Conservation (phyloP, 495 filamentous ascomycete species). For the Neurospora tetrasperma region DNA sequence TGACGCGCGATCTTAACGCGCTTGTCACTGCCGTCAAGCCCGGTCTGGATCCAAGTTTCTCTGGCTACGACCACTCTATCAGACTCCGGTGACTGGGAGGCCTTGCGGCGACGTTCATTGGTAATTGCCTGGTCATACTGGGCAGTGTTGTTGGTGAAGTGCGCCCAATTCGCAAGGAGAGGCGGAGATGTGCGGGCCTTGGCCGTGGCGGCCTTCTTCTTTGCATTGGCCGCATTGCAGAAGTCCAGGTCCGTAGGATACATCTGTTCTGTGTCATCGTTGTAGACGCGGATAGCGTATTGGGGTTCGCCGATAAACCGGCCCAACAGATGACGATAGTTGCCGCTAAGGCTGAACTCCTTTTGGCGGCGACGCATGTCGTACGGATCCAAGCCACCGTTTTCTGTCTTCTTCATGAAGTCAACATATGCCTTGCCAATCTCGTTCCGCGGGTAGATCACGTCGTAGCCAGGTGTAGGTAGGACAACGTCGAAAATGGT, state of each 20-base stretch:
- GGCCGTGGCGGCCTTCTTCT: conserved; percentile 6
- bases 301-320: conserved; percentile 44
- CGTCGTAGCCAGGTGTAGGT: conserved; percentile 83
- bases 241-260: conserved; percentile 62
- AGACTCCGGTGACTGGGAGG: conserved; percentile 11
- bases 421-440: conserved; percentile 67
- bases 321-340: conserved; percentile 78
- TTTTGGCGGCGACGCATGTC: conserved; percentile 79
- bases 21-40: conserved; percentile 22
- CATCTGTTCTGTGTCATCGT: conserved; percentile 65
- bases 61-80: conserved; percentile 5
- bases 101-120: conserved; percentile 21
- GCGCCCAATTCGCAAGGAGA: conserved; percentile 9
- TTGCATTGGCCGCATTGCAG: conserved; percentile 16
- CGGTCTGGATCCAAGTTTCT: conserved; percentile 25
- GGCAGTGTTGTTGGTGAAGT: conserved; percentile 15
- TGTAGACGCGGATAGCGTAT: conserved; percentile 60
- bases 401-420: conserved; percentile 72
- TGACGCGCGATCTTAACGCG: conserved; percentile 33
- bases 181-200: not conserved
- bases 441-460: conserved; percentile 76
- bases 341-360: conserved; percentile 80
- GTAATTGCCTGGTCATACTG: conserved; percentile 15
- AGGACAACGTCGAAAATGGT: conserved; percentile 86
- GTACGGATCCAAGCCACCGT: conserved; percentile 68